Evolutionary conservation across 2,329 filamentous ascomycete genomes (phyloP), one percentile per base, ranked within the genome.

Genomic region (Cadophora malorum): DNA sequence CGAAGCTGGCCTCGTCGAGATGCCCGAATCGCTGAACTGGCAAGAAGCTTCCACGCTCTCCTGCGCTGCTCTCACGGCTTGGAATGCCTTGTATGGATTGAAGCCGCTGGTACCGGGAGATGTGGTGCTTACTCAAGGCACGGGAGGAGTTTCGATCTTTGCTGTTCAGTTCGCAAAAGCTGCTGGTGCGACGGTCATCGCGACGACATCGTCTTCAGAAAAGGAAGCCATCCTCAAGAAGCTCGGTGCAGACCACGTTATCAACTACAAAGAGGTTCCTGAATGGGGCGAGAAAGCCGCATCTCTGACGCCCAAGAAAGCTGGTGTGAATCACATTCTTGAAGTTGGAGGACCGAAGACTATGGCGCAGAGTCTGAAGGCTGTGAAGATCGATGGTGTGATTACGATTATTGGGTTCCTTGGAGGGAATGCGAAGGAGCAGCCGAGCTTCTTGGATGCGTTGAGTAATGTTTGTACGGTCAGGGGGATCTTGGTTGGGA

Each of bases 1-100:
- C 5, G 82, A 82, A 75, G 78, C 91, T 56, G 88, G 87, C 0
- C 83, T 92, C 2, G 88, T 92, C 9, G 76, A 79, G 49, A 83
- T 86, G 74, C 90, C 90, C 0, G 72, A 76, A 4, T 82, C 81
- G 19, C 75, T 88, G 4, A 81, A 72, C 64, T 82, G 79, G 52
- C 67, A 79, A 0, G 84, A 88, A 68, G 83, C 80, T 1, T 79
- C 81, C 31, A 87, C 84, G 0, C 77, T 88, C 0, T 75, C 81
- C 2, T 87, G 84, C 68, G 85, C 86, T 0, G 85, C 80, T 0
- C 67, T 88, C 12, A 87, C 85, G 0, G 83, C 84, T 1, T 88
- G 85, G 86, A 88, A 88, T 71, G 84, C 83, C 7, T 76, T 88
- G 3, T 87, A 84, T 62, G 85, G 86, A 56, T 83, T 71, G 61